These are phyloP conservation scores for Metschnikowia henanensis DNA, from an alignment of 805 yeast species.

Conservation along the genomic window DNA sequence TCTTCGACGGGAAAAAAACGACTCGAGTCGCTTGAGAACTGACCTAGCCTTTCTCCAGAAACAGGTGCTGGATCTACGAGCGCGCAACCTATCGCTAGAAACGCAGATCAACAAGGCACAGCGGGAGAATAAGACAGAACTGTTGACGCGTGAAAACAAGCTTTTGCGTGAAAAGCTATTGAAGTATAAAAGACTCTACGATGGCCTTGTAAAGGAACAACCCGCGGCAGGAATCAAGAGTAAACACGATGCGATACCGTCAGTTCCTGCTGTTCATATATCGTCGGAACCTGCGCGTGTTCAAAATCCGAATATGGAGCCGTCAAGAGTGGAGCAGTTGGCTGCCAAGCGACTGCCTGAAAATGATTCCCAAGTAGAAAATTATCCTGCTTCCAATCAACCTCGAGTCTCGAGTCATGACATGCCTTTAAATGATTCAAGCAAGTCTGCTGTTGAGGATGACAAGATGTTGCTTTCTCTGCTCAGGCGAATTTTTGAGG, in stretches of 20 bases:
- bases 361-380: too few species aligned
- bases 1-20: not conserved
- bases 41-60: slow-evolving; percentile 12
- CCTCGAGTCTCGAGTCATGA: too few species aligned
- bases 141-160: slow-evolving; percentile 27
- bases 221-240: not conserved
- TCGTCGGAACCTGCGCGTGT: too few species aligned
- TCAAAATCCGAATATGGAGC: too few species aligned
- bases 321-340: too few species aligned
- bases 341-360: too few species aligned
- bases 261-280: too few species aligned
- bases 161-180: slow-evolving; percentile 33
- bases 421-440: too few species aligned
- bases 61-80: slow-evolving; percentile 1
- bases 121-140: slow-evolving; percentile 15
- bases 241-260: too few species aligned
- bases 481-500: not conserved
- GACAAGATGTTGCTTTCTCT: not conserved
- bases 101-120: slow-evolving; percentile 4
- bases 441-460: not conserved
- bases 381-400: too few species aligned
- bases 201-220: slow-evolving; percentile 2
- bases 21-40: slow-evolving; percentile 3
- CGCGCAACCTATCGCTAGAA: slow-evolving; percentile 8
- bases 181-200: slow-evolving; percentile 36